These are phyloP conservation scores for Salix exigua DNA, from an alignment of 345 rosid species.

Conservation along the genomic window DNA sequence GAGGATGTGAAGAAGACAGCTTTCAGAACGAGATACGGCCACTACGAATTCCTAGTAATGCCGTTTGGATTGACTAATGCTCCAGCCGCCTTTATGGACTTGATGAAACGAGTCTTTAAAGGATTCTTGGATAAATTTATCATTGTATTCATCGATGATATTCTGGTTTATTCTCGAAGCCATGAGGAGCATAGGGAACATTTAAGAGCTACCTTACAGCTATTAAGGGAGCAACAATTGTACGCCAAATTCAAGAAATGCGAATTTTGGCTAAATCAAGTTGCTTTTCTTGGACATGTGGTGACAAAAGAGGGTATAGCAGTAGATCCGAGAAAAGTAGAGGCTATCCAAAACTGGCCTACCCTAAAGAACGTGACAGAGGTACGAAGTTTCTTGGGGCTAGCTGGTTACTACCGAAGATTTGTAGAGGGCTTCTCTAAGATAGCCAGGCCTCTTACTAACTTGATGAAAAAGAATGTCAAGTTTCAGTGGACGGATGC, in stretches of 20 bases:
- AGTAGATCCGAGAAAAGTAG: too few species aligned
- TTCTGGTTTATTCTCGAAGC: not conserved
- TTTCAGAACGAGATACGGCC: not conserved
- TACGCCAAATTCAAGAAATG: not conserved
- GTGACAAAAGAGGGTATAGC: too few species aligned
- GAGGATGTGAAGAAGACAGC: not conserved
- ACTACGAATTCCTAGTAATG: not conserved
- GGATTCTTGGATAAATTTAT: not conserved
- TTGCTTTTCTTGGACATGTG: not conserved
- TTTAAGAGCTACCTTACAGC: not conserved
- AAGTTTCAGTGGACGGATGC: too few species aligned
- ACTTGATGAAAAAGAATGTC: too few species aligned
- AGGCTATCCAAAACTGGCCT: too few species aligned
- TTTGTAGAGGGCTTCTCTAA: too few species aligned
- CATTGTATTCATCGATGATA: constrained; percentile 3
- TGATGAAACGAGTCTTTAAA: not conserved
- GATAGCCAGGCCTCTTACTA: too few species aligned
- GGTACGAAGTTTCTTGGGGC: too few species aligned
- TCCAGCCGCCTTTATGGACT: not conserved
- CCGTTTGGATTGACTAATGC: too few species aligned
- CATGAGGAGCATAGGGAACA: not conserved
- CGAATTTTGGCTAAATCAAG: not conserved
- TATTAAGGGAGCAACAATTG: not conserved
- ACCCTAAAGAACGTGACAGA: too few species aligned
- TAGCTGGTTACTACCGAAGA: too few species aligned